Conservation (phyloP, 164 flowering plant genomes). For the Houttuynia cordata region DNA sequence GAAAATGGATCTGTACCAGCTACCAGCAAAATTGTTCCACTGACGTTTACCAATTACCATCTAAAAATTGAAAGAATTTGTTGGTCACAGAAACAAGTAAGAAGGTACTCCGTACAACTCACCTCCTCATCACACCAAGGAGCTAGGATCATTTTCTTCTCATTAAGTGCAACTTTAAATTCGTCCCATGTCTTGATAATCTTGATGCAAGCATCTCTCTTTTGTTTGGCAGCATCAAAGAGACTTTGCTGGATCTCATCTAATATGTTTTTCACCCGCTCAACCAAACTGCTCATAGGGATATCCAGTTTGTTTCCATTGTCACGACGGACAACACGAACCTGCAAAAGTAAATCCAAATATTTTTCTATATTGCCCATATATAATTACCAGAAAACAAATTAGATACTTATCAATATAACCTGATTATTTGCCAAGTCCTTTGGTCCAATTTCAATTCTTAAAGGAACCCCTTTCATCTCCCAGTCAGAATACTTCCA, state of each 20-base stretch:
- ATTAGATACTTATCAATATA: not conserved
- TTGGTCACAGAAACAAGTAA: not conserved
- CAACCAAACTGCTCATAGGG: conserved; percentile 41
- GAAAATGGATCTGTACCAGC: too few relatives aligned
- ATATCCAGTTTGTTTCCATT: conserved; percentile 60
- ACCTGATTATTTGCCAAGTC: conserved; percentile 88
- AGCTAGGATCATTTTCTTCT: conserved; percentile 80
- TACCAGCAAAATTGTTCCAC: not conserved
- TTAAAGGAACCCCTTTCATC: conserved; percentile 92
- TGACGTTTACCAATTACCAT: not conserved
- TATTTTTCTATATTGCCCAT: too few relatives aligned
- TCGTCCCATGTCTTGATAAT: conserved; percentile 71
- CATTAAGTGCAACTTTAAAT: conserved; percentile 50
- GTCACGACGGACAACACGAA: conserved; percentile 79
- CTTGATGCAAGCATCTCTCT: conserved; percentile 65
- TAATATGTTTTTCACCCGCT: conserved; percentile 39
- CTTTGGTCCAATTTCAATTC: conserved; percentile 94
- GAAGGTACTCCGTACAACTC: conserved; percentile 1
- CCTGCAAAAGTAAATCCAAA: conserved; percentile 29
- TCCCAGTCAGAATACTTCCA: conserved; percentile 99
- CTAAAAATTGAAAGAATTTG: too few relatives aligned
- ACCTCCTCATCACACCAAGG: conserved; percentile 99
- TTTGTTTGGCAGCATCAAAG: conserved; percentile 62
- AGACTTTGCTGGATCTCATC: conserved; percentile 50
- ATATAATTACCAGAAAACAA: not conserved